Conservation (phyloP, 768 basidiomycete species). For the Trametes cinnabarina region DNA sequence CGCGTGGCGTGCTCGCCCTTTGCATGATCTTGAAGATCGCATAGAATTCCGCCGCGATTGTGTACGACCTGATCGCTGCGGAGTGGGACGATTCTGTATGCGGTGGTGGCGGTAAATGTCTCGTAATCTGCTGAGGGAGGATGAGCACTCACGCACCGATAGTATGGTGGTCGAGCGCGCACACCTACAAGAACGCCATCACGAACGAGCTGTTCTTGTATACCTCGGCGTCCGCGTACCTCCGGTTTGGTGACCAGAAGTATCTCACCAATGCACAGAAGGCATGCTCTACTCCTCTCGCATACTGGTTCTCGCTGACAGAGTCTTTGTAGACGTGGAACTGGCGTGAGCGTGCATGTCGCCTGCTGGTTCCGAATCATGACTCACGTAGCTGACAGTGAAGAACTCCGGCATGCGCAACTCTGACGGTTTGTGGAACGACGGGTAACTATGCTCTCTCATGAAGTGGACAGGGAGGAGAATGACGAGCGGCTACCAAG, state of each 20-base stretch:
- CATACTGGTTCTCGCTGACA: neutral
- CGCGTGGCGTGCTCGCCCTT: neutral
- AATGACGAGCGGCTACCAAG: neutral
- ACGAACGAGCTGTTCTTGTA: conserved; percentile 59
- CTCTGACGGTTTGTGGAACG: conserved; percentile 44
- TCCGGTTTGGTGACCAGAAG: conserved; percentile 35
- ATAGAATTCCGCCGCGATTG: conserved; percentile 45
- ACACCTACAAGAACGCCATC: conserved; percentile 59
- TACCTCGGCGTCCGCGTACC: conserved; percentile 47
- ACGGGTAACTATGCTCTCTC: conserved; percentile 31
- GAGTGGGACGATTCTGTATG: conserved; percentile 49
- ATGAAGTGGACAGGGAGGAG: neutral
- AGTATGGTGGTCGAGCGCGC: conserved; percentile 59
- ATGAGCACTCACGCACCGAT: neutral
- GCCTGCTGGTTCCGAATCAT: neutral
- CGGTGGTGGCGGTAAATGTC: conserved; percentile 46
- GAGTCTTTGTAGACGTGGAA: conserved; percentile 23
- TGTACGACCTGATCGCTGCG: conserved; percentile 51
- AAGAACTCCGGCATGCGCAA: conserved; percentile 46
- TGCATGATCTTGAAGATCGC: neutral
- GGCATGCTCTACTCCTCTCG: conserved; percentile 38
- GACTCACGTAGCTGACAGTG: conserved; percentile 29
- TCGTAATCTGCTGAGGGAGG: neutral
- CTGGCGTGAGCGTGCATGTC: conserved; percentile 27
- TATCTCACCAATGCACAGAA: conserved; percentile 51